Evolutionary conservation across 1,139 yeast genomes (phyloP).

Genomic region (Starmera stellimalicola): DNA sequence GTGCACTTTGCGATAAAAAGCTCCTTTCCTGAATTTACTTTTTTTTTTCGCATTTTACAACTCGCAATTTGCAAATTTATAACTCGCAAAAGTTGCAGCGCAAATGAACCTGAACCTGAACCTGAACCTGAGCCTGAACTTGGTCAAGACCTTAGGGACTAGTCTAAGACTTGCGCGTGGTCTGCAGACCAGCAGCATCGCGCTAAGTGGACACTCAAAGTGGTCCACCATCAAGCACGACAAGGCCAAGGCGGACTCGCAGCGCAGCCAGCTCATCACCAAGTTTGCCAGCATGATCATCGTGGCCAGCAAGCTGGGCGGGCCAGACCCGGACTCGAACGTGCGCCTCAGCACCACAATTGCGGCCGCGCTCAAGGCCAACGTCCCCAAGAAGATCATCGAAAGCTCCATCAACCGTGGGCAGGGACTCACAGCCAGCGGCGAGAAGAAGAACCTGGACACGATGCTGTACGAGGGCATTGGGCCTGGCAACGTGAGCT

Average conservation of each 20-base stretch:
- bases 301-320: constrained; percentile 62
- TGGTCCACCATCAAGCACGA: constrained; percentile 95
- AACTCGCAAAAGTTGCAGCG: no score
- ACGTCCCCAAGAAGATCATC: constrained; percentile 75
- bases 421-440: constrained; percentile 42
- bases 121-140: no score
- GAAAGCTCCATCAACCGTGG: constrained; percentile 86
- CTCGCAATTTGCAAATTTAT: no score
- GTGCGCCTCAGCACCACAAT: constrained; percentile 65
- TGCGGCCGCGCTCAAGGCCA: constrained; percentile 69
- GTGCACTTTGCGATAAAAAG: no score
- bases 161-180: no score
- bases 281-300: constrained; percentile 66
- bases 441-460: constrained; percentile 31
- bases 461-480: constrained; percentile 67
- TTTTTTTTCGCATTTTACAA: no score
- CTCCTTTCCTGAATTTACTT: no score
- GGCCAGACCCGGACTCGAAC: constrained; percentile 51
- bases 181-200: no score
- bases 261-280: constrained; percentile 59
- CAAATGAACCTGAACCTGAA: no score
- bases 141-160: no score
- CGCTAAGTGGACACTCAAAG: constrained; percentile 64
- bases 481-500: constrained; percentile 88
- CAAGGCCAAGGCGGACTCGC: constrained; percentile 87